Conservation (phyloP, 768 basidiomycete genomes). For the Pisolithus microcarpus region DNA sequence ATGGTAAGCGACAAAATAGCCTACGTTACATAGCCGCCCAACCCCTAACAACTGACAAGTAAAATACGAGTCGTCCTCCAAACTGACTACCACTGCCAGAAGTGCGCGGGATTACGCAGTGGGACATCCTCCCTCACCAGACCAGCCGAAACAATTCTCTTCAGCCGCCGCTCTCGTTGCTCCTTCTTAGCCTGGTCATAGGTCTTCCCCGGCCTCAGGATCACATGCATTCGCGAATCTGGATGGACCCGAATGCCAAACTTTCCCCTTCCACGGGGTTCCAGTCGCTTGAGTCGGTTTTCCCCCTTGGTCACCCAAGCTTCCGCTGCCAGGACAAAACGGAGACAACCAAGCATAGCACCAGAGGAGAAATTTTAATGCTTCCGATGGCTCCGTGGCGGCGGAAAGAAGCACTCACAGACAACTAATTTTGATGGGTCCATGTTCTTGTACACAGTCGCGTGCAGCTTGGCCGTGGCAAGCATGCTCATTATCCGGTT, state of each 20-base stretch:
- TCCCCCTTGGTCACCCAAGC: slow-evolving; percentile 91
- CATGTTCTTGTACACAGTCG: slow-evolving; percentile 68
- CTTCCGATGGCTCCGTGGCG: not conserved
- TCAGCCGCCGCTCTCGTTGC: slow-evolving; percentile 60
- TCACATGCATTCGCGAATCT: slow-evolving; percentile 64
- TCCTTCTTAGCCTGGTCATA: slow-evolving; percentile 56
- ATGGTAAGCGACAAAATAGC: slow-evolving; percentile 3
- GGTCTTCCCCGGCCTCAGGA: slow-evolving; percentile 78
- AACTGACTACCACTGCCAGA: slow-evolving; percentile 63
- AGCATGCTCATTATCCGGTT: slow-evolving; percentile 84
- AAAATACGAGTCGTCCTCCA: too few species aligned
- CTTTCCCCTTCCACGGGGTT: slow-evolving; percentile 79
- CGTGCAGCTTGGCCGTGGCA: slow-evolving; percentile 80
- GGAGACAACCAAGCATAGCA: slow-evolving; percentile 2
- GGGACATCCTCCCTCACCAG: slow-evolving; percentile 74
- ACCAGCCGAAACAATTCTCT: slow-evolving; percentile 73
- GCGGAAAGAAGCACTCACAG: slow-evolving; percentile 46
- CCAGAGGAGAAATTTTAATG: not conserved
- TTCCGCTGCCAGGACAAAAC: slow-evolving; percentile 50
- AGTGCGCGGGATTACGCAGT: slow-evolving; percentile 61
- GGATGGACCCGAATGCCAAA: slow-evolving; percentile 72
- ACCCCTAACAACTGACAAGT: too few species aligned
- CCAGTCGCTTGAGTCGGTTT: slow-evolving; percentile 54
- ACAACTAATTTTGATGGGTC: slow-evolving; percentile 68
- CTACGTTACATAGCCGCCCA: too few species aligned